These are phyloP conservation scores for Lophium mytilinum DNA, from an alignment of 495 filamentous ascomycete genomes.

Conservation along the genomic window DNA sequence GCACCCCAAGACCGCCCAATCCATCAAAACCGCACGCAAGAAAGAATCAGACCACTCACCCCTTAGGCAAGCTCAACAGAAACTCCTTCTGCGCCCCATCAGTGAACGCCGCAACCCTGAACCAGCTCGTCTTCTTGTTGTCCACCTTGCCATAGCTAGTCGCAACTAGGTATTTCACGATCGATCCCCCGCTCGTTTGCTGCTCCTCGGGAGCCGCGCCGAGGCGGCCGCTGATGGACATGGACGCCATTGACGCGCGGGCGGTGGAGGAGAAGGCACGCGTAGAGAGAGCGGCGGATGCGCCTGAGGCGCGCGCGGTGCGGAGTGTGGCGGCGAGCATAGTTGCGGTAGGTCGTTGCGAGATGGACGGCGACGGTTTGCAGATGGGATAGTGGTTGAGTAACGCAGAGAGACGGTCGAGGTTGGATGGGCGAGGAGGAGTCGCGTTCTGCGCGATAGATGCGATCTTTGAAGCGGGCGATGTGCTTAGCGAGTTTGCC, in stretches of 20 bases:
- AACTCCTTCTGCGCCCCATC: conserved; percentile 52
- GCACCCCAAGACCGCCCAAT: neutral
- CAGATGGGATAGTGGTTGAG: no score
- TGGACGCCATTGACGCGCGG: conserved; percentile 41
- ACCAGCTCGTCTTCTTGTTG: conserved; percentile 68
- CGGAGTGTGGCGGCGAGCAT: conserved; percentile 23
- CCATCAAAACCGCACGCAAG: conserved; percentile 6
- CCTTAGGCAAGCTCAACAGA: conserved; percentile 61
- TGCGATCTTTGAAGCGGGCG: no score
- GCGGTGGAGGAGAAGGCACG: conserved; percentile 53
- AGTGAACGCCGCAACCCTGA: conserved; percentile 58
- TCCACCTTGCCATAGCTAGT: conserved; percentile 49
- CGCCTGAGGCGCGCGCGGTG: conserved; percentile 33
- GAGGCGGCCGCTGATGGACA: conserved; percentile 72
- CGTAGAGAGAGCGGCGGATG: conserved; percentile 40
- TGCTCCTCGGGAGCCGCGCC: conserved; percentile 60
- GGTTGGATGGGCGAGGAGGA: no score
- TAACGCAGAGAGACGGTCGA: no score
- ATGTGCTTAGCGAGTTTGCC: no score
- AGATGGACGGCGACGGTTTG: no score
- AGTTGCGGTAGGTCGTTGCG: neutral
- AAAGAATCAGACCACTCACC: conserved; percentile 47
- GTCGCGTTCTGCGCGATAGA: no score
- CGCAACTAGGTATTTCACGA: conserved; percentile 60
- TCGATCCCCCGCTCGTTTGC: conserved; percentile 57